Evolutionary conservation across 306 rosid genomes (phyloP).

Genomic region (Lablab purpureus): DNA sequence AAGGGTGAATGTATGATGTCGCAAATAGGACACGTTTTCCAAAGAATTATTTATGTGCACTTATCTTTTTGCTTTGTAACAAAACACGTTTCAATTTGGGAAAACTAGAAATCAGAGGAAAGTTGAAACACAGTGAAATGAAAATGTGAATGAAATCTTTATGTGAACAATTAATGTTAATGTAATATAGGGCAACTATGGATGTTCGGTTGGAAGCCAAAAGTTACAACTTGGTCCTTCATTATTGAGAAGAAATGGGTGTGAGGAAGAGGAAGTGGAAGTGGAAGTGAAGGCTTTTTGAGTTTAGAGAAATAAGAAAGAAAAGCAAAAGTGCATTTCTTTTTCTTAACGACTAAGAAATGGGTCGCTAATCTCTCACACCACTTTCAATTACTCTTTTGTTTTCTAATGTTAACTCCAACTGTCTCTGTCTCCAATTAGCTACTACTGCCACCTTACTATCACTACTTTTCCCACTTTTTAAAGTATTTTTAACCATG

Average conservation of each 20-base stretch:
- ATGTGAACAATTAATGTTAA: background rate
- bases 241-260: slow-evolving; percentile 7
- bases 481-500: too few species aligned
- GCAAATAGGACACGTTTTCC: background rate
- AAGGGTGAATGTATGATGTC: too few species aligned
- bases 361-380: slow-evolving; percentile 12
- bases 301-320: slow-evolving; percentile 35
- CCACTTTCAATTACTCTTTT: slow-evolving; percentile 6
- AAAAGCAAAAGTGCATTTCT: slow-evolving; percentile 43
- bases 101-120: background rate
- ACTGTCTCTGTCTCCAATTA: slow-evolving; percentile 41
- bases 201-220: slow-evolving; percentile 28
- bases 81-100: slow-evolving; percentile 15
- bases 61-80: background rate
- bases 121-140: slow-evolving; percentile 15
- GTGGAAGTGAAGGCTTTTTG: slow-evolving; percentile 1
- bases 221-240: slow-evolving; percentile 33
- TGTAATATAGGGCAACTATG: background rate
- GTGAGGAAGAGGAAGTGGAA: slow-evolving; percentile 38
- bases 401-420: slow-evolving; percentile 30
- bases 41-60: background rate
- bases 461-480: too few species aligned
- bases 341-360: slow-evolving; percentile 67
- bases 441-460: slow-evolving; percentile 18
- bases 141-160: background rate